Base-by-base conservation (phyloP, 2,329 filamentous ascomycete genomes). In the Diplodia seriata region DNA sequence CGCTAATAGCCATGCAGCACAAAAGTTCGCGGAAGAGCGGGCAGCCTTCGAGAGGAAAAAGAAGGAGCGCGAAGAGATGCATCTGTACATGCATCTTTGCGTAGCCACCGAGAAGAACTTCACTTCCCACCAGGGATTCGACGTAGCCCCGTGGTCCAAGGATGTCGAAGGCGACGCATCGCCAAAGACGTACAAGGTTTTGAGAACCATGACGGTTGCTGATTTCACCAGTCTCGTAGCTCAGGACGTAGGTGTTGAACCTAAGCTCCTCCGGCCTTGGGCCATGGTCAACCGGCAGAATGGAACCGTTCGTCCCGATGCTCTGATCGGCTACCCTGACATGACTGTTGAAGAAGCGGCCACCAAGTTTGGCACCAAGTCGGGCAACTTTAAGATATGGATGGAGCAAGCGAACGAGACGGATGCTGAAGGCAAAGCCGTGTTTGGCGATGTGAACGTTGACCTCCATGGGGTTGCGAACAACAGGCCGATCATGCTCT, bases 251-350 rank as follows among this genome's bases (percentile, higher is more conserved):
- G 85, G 83, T 0, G 79, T 91, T 61, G 89, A 94, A 54, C 84
- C 90, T 0, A 88, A 88, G 68, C 86, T 87, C 70, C 81, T 98
- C 29, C 88, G 95, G 26, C 86, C 97, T 20, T 99, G 95, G 96
- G 88, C 93, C 66, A 97, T 99, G 94, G 95, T 99, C 1, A 98
- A 97, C 76, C 90, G 95, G 12, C 95, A 99, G 78, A 99, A 99
- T 77, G 97, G 97, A 80, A 99, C 95, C 0, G 90, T 93, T 47
- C 89, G 95, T 20, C 95, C 96, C 0, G 95, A 99, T 76, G 90
- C 92, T 68, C 92, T 93, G 0, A 89, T 99, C 59, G 87, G 87
- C 76, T 93, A 97, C 74, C 81, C 88, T 1, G 85, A 90, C 5
- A 90, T 92, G 77, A 94, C 79, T 3, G 75, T 84, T 2, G 80